These are phyloP conservation scores for Candida fluviatilis DNA, from an alignment of 805 yeast species.

Conservation along the genomic window DNA sequence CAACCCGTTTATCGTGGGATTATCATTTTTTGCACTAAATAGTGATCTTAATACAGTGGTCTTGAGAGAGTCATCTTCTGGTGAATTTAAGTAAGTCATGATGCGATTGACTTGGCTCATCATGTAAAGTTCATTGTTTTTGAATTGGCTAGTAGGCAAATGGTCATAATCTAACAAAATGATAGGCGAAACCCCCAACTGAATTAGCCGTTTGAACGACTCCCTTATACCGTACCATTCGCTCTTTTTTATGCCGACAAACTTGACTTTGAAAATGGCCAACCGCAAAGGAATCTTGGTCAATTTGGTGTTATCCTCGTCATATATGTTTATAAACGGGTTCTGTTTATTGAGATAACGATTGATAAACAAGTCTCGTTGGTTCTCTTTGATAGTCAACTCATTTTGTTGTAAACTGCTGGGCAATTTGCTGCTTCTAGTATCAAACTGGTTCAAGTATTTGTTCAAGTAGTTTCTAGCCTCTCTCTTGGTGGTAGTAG, in stretches of 20 bases:
- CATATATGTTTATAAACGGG: slow-evolving; percentile 31
- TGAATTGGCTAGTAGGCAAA: slow-evolving; percentile 23
- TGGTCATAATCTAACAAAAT: slow-evolving; percentile 51
- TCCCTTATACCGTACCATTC: slow-evolving; percentile 47
- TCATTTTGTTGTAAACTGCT: slow-evolving; percentile 3
- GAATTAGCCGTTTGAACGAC: slow-evolving; percentile 51
- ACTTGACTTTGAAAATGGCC: slow-evolving; percentile 52
- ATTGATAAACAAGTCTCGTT: slow-evolving; percentile 28
- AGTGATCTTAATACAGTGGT: slow-evolving; percentile 25
- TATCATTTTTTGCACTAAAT: slow-evolving; percentile 14
- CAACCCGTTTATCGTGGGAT: slow-evolving; percentile 16
- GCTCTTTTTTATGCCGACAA: slow-evolving; percentile 26
- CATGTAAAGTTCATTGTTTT: slow-evolving; percentile 26
- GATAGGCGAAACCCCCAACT: slow-evolving; percentile 72
- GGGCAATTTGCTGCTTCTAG: slow-evolving; percentile 14
- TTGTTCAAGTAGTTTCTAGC: slow-evolving; percentile 75
- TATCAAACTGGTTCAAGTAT: slow-evolving; percentile 49
- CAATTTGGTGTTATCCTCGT: slow-evolving; percentile 28
- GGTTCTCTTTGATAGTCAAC: slow-evolving; percentile 19
- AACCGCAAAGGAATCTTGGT: slow-evolving; percentile 44
- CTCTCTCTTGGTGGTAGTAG: slow-evolving; percentile 93
- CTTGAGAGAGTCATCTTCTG: slow-evolving; percentile 20
- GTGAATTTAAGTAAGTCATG: slow-evolving; percentile 19
- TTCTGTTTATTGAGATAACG: slow-evolving; percentile 28
- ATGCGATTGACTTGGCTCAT: slow-evolving; percentile 29